Base-by-base conservation (phyloP, 2,329 filamentous ascomycete genomes). In the Trichoderma sp. region DNA sequence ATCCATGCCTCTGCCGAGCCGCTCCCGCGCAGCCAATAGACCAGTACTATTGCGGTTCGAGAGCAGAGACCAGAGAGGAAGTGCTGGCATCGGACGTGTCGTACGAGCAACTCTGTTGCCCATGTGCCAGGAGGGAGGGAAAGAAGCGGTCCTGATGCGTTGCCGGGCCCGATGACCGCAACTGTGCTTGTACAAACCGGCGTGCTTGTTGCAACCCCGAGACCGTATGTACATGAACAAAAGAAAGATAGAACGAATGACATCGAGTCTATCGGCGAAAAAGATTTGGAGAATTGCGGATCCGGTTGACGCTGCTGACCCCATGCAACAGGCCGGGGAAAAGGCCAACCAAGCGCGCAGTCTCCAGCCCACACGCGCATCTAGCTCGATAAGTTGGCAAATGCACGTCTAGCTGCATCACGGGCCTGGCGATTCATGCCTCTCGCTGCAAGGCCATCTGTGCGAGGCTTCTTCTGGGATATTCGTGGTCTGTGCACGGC, bases 341-440 rank as follows among this genome's bases (percentile, higher is more conserved):
- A 55, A 45, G 34, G 41, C 59, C 54, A 58, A 55, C 62, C 62
- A 64, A 44, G 59, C 59, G 59, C 59, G 54, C 63, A 64, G 55
- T 30, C 57, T 60, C 56, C 58, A 54, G 30, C 58, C 51, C 64
- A 66, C 64, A 47, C 48, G 26, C 59, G 54, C 59, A 30, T 41
- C 50, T 54, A 55, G 59, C 59, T 63, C 50, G 30, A 63, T 47
- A 63, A 24, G 59, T 63, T 55, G 50, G 26, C 21, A 44, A 54
- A 47, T 51, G 56, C 51, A 34, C 51, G 19, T 50, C 24, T 66
- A 63, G 64, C 60, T 64, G 51, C 64, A 66, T 66, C 64, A 64
- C 51, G 58, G 64, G 54, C 64, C 52, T 63, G 43, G 52, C 64
- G 60, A 66, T 64, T 66, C 64, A 66, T 66, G 64, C 64, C 44